These are phyloP conservation scores for Cucumis melo DNA, from an alignment of 306 rosid species.

Conservation along the genomic window DNA sequence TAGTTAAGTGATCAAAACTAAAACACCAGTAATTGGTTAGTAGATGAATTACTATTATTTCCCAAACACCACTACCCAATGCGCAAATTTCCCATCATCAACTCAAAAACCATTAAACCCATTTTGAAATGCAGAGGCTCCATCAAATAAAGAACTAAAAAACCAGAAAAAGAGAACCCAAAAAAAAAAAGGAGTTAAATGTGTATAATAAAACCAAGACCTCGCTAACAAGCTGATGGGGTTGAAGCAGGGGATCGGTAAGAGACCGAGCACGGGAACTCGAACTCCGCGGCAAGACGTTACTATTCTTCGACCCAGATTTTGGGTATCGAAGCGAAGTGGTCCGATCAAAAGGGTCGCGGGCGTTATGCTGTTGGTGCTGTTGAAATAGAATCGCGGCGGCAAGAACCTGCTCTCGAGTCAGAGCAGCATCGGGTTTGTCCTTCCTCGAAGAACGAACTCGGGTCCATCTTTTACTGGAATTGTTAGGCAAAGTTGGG, in stretches of 20 bases:
- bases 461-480: slow-evolving; percentile 42
- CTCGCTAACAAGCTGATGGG: slow-evolving; percentile 83
- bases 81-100: not conserved
- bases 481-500: slow-evolving; percentile 21
- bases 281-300: slow-evolving; percentile 59
- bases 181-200: not conserved
- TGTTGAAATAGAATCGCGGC: slow-evolving; percentile 75
- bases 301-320: slow-evolving; percentile 38
- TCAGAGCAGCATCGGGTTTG: slow-evolving; percentile 35
- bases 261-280: slow-evolving; percentile 84
- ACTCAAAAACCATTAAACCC: not conserved
- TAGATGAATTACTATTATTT: not conserved
- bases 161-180: not conserved
- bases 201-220: slow-evolving; percentile 9
- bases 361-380: slow-evolving; percentile 21
- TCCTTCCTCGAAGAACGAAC: slow-evolving; percentile 41
- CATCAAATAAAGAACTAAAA: not conserved
- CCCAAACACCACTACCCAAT: not conserved
- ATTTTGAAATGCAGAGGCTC: not conserved
- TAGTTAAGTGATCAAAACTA: not conserved
- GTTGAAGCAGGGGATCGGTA: slow-evolving; percentile 79
- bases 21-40: not conserved
- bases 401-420: slow-evolving; percentile 72
- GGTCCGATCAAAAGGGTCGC: slow-evolving; percentile 66
- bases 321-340: slow-evolving; percentile 61